These are phyloP conservation scores for Didymella arachidicola DNA, from an alignment of 2,329 filamentous ascomycete genomes.

Conservation along the genomic window DNA sequence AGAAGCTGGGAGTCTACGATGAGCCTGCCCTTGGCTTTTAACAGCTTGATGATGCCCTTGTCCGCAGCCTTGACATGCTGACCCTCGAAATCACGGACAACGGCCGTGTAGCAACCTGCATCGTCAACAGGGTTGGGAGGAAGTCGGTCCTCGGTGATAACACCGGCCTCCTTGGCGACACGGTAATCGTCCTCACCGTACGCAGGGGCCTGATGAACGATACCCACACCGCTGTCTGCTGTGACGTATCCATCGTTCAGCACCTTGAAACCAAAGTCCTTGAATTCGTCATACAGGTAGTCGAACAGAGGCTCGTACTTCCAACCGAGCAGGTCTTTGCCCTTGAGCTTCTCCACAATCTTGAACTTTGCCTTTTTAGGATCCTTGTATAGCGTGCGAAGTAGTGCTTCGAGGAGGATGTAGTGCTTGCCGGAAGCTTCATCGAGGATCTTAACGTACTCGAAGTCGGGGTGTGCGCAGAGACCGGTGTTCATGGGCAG, in stretches of 20 bases:
- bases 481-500: constrained; percentile 81
- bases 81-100: constrained; percentile 81
- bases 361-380: constrained; percentile 95
- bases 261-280: constrained; percentile 82
- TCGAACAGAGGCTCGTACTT: constrained; percentile 88
- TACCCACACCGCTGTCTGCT: constrained; percentile 86
- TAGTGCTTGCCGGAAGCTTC: constrained; percentile 83
- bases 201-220: constrained; percentile 91
- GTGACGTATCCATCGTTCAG: constrained; percentile 87
- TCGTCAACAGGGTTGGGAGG: constrained; percentile 95
- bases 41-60: constrained; percentile 88
- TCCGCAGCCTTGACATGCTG: constrained; percentile 92
- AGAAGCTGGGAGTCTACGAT: constrained; percentile 86
- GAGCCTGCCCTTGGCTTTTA: constrained; percentile 78
- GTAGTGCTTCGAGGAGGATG: constrained; percentile 80
- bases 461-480: constrained; percentile 80
- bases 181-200: constrained; percentile 98
- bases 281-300: constrained; percentile 90
- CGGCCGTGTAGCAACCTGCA: constrained; percentile 77
- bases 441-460: constrained; percentile 87
- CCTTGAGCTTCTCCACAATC: constrained; percentile 79
- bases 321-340: constrained; percentile 86
- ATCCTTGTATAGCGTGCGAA: constrained; percentile 89
- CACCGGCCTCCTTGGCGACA: constrained; percentile 75
- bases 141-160: constrained; percentile 76